Evolutionary conservation across 2,329 filamentous ascomycete species (phyloP).

Genomic region (Beauveria sp.): DNA sequence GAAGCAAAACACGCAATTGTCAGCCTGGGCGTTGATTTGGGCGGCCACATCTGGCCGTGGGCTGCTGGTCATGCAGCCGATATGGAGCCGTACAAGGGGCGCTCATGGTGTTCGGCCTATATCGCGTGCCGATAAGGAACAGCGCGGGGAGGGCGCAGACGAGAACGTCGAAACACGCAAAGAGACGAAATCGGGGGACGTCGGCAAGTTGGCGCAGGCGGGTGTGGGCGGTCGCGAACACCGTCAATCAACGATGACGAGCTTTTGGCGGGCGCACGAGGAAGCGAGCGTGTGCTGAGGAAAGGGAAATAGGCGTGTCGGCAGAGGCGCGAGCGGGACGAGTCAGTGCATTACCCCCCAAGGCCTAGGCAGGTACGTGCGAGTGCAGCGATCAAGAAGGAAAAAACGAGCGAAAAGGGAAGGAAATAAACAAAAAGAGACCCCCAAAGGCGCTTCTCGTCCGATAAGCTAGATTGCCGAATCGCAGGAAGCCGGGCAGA

Average conservation of each 20-base stretch:
- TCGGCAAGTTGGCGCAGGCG: neutral
- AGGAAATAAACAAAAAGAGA: neutral
- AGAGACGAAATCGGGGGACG: neutral
- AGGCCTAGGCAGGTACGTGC: neutral
- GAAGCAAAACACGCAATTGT: neutral
- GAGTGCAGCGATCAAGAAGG: neutral
- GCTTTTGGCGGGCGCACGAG: neutral
- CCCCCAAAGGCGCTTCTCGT: neutral
- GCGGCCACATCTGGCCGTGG: neutral
- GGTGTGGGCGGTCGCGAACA: neutral
- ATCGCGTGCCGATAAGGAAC: neutral
- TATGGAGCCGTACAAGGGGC: constrained; percentile 17
- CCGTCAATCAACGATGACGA: neutral
- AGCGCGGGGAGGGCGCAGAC: neutral
- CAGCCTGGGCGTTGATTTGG: neutral
- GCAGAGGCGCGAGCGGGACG: constrained; percentile 1
- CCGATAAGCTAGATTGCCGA: neutral
- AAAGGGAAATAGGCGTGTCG: constrained; percentile 7
- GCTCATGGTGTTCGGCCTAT: constrained; percentile 17
- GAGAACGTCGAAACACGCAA: neutral
- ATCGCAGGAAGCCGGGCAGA: neutral
- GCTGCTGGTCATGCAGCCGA: neutral
- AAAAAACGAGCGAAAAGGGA: neutral
- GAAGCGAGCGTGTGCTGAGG: neutral
- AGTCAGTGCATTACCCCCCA: constrained; percentile 10